phyloP scores from a whole-genome alignment of 352 stramenopile genomes.

The Phytophthora uliginosa region DNA sequence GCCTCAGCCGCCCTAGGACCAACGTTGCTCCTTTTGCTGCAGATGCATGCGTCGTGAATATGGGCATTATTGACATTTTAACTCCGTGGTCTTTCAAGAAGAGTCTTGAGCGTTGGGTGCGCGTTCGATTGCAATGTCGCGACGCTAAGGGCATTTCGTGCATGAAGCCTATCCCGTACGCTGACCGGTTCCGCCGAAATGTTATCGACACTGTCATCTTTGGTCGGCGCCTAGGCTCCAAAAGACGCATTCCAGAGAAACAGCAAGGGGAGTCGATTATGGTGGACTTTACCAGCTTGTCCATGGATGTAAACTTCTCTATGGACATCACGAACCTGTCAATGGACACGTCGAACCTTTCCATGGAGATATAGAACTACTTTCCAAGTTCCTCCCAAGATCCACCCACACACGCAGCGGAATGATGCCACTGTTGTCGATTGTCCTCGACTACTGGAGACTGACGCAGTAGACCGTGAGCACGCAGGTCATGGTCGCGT shows the following conservation, averaged over 20 bases:
- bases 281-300: conserved; percentile 84
- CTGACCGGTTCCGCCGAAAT: conserved; percentile 86
- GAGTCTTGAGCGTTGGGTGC: conserved; percentile 91
- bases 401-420: conserved; percentile 17
- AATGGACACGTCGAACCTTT: conserved; percentile 59
- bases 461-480: conserved; percentile 82
- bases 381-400: conserved; percentile 11
- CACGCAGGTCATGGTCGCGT: conserved; percentile 78
- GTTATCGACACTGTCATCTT: conserved; percentile 90
- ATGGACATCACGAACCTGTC: conserved; percentile 49
- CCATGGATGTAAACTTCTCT: conserved; percentile 53
- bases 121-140: conserved; percentile 82
- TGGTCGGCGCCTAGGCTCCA: conserved; percentile 55
- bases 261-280: conserved; percentile 79
- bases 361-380: conserved; percentile 50
- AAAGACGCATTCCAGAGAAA: conserved; percentile 42
- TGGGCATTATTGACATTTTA: conserved; percentile 98
- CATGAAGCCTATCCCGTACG: conserved; percentile 85
- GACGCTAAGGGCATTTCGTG: conserved; percentile 87
- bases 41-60: conserved; percentile 91
- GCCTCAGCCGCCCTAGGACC: conserved; percentile 31
- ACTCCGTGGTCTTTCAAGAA: conserved; percentile 97
- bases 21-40: conserved; percentile 57
- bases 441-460: conserved; percentile 52
- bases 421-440: conserved; percentile 32